Percentiles rank a stretch among this genome's conserved stretches.
Conservation (phyloP, 2,329 filamentous ascomycete genomes). For the Lasiodiplodia gonubiensis region DNA sequence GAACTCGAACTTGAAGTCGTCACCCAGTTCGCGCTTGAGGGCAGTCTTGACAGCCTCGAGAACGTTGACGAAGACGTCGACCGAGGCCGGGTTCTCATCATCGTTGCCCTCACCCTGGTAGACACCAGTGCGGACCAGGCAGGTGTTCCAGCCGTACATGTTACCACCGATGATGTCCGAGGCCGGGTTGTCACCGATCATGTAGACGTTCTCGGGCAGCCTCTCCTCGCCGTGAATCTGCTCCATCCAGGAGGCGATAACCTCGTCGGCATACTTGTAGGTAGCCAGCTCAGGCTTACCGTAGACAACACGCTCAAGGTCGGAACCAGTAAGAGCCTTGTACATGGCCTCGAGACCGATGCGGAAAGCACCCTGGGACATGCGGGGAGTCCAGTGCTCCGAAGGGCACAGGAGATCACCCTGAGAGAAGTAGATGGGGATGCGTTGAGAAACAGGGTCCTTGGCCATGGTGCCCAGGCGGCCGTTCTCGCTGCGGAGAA, state of each 20-base stretch:
- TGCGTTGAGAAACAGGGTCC: slow-evolving; percentile 68
- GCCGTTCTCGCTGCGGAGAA: slow-evolving; percentile 71
- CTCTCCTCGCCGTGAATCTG: slow-evolving; percentile 74
- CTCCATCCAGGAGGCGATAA: slow-evolving; percentile 76
- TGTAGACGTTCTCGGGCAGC: slow-evolving; percentile 73
- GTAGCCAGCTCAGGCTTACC: slow-evolving; percentile 76
- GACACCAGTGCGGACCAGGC: slow-evolving; percentile 76
- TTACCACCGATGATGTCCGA: slow-evolving; percentile 78
- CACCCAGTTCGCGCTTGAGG: slow-evolving; percentile 71
- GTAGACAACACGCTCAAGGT: slow-evolving; percentile 77
- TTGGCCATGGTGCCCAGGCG: slow-evolving; percentile 68
- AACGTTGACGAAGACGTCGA: slow-evolving; percentile 76
- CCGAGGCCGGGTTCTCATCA: slow-evolving; percentile 76
- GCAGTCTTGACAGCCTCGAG: slow-evolving; percentile 72
- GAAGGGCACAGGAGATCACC: slow-evolving; percentile 68
- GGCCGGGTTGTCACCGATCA: slow-evolving; percentile 77
- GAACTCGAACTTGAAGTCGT: slow-evolving; percentile 76
- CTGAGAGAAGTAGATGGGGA: slow-evolving; percentile 77
- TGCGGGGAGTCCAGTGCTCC: slow-evolving; percentile 66
- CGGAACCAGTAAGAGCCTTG: slow-evolving; percentile 70
- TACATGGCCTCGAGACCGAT: slow-evolving; percentile 77
- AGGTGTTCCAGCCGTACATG: slow-evolving; percentile 84
- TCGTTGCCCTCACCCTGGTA: slow-evolving; percentile 80
- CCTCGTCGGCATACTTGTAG: slow-evolving; percentile 80
- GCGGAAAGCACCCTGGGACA: slow-evolving; percentile 78